phyloP scores from a whole-genome alignment of 192 early-diverging fungal genomes.

The Entomortierella parvispora region DNA sequence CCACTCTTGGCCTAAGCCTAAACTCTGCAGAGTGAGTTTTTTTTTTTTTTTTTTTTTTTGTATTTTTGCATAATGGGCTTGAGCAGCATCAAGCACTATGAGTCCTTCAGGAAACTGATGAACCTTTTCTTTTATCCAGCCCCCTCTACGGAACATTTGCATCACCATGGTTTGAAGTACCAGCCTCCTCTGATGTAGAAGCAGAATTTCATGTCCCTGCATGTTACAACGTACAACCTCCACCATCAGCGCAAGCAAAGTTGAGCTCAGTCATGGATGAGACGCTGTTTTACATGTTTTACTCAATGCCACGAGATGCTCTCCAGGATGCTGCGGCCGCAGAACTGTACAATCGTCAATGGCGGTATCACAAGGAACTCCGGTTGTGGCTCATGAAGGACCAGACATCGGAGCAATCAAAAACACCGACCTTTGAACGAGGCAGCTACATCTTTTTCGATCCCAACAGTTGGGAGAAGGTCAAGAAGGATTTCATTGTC shows the following conservation, averaged over 20 bases:
- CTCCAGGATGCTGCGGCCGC: conserved; percentile 93
- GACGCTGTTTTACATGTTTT: conserved; percentile 98
- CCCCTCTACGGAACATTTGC: conserved; percentile 89
- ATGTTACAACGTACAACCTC: conserved; percentile 83
- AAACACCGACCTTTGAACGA: conserved; percentile 78
- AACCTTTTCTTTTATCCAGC: conserved; percentile 31
- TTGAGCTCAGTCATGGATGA: conserved; percentile 85
- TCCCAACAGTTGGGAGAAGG: conserved; percentile 86
- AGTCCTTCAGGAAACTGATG: too few relatives aligned
- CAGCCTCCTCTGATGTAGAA: conserved; percentile 73
- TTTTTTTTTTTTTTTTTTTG: conserved; percentile 2
- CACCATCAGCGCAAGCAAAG: conserved; percentile 77
- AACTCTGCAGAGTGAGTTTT: conserved; percentile 72
- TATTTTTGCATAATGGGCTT: not conserved
- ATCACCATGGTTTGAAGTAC: conserved; percentile 88
- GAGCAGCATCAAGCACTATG: too few relatives aligned
- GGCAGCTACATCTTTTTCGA: conserved; percentile 95
- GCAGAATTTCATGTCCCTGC: conserved; percentile 87
- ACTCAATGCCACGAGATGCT: conserved; percentile 93
- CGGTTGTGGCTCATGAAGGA: conserved; percentile 95
- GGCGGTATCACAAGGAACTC: conserved; percentile 97
- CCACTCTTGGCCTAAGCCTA: conserved; percentile 83
- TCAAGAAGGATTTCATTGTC: conserved; percentile 90
- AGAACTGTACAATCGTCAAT: conserved; percentile 93
- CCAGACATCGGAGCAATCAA: conserved; percentile 61